Evolutionary conservation across 2,329 filamentous ascomycete genomes (phyloP).

Genomic region (Fonsecaea nubica): DNA sequence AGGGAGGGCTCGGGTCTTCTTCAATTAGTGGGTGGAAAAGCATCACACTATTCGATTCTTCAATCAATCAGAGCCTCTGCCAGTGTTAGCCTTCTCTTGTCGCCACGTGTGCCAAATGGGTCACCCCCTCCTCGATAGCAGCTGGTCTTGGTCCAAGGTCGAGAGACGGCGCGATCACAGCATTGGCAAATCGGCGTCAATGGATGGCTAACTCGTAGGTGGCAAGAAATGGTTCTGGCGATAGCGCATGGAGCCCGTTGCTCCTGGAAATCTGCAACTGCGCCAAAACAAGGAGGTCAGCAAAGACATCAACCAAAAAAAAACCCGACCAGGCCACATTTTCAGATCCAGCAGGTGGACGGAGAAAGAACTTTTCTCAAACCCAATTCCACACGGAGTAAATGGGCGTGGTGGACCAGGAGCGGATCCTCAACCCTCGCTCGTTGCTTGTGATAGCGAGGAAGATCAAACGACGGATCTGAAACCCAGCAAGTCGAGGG

Average conservation of each 20-base stretch:
- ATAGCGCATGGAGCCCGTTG: neutral
- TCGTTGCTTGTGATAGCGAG: neutral
- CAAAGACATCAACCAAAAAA: neutral
- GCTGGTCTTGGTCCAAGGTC: neutral
- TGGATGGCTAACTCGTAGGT: neutral
- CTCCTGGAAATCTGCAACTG: neutral
- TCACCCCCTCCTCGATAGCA: neutral
- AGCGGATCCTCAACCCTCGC: neutral
- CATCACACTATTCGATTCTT: neutral
- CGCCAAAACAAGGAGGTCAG: neutral
- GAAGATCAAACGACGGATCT: conserved; percentile 9
- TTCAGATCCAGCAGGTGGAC: conserved; percentile 7
- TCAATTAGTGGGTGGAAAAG: neutral
- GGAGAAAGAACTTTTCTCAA: neutral
- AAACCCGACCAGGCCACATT: neutral
- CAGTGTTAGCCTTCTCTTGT: neutral
- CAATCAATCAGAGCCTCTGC: neutral
- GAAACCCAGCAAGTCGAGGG: neutral
- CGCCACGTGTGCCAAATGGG: neutral
- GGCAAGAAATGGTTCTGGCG: neutral
- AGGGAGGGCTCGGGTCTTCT: neutral
- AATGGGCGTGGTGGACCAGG: neutral
- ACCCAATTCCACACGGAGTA: neutral
- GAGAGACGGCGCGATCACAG: neutral
- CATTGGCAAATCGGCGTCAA: neutral